Conservation (phyloP, 1,139 yeast species). For the Candida sp. region DNA sequence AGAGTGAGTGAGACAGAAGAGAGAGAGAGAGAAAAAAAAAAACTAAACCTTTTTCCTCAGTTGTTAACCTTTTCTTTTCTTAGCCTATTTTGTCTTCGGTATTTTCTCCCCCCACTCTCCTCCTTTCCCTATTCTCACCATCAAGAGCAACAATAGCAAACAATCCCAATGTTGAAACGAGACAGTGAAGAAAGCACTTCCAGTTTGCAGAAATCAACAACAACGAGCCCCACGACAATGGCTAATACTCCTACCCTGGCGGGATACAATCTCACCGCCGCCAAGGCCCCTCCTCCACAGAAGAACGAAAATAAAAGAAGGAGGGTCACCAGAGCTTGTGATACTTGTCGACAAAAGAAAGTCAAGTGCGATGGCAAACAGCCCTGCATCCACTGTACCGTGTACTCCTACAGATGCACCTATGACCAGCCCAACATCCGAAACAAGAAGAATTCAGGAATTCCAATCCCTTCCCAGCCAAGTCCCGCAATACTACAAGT, state of each 20-base stretch:
- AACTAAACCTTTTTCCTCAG: too few species aligned
- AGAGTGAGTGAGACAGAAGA: too few species aligned
- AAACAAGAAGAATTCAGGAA: constrained; percentile 42
- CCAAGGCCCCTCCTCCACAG: not conserved
- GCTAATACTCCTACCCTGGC: not conserved
- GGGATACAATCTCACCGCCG: not conserved
- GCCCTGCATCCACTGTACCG: constrained; percentile 91
- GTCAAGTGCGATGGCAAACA: constrained; percentile 89
- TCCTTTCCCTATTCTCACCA: too few species aligned
- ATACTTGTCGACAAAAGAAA: constrained; percentile 76
- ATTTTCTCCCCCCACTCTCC: too few species aligned
- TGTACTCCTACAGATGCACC: constrained; percentile 75
- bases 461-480: constrained; percentile 32
- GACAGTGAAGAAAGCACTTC: not conserved
- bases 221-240: not conserved
- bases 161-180: not conserved
- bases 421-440: constrained; percentile 78
- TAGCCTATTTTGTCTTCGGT: too few species aligned
- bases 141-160: too few species aligned
- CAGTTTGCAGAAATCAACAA: not conserved
- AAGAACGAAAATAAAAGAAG: constrained; percentile 56
- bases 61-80: too few species aligned
- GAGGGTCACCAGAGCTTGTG: constrained; percentile 86
- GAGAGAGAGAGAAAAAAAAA: too few species aligned
- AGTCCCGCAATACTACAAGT: constrained; percentile 16